These are phyloP conservation scores for Aspergillus novoparasiticus DNA, from an alignment of 2,329 filamentous ascomycete species.

Conservation along the genomic window DNA sequence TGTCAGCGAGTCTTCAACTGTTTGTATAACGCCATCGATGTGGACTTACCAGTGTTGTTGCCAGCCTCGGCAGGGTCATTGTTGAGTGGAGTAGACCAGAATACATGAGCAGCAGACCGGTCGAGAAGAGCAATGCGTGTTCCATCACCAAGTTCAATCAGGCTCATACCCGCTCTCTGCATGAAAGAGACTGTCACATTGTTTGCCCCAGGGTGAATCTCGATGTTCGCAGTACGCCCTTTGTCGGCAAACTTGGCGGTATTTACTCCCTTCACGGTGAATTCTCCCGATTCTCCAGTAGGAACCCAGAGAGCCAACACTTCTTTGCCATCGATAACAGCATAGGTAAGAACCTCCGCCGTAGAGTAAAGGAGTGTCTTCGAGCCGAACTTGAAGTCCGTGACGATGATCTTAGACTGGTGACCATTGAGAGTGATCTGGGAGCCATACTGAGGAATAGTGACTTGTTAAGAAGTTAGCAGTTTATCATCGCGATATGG, in stretches of 20 bases:
- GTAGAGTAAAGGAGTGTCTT: constrained; percentile 59
- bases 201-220: constrained; percentile 44
- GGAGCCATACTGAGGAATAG: constrained; percentile 43
- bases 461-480: constrained; percentile 50
- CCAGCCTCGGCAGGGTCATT: constrained; percentile 50
- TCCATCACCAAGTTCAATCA: constrained; percentile 52
- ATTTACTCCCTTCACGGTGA: constrained; percentile 49
- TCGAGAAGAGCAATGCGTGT: constrained; percentile 57
- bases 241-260: constrained; percentile 42
- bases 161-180: constrained; percentile 52
- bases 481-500: not conserved
- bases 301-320: constrained; percentile 57
- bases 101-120: constrained; percentile 56
- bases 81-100: constrained; percentile 58
- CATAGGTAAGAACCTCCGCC: constrained; percentile 57
- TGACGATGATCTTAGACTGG: constrained; percentile 63
- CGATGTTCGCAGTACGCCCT: constrained; percentile 45
- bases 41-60: constrained; percentile 47
- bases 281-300: constrained; percentile 58
- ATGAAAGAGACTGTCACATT: constrained; percentile 52
- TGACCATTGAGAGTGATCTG: constrained; percentile 60
- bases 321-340: constrained; percentile 51
- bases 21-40: not conserved
- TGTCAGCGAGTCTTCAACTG: not conserved
- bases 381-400: constrained; percentile 59